phyloP scores from a whole-genome alignment of 306 rosid genomes.

The Lathyrus sativus region DNA sequence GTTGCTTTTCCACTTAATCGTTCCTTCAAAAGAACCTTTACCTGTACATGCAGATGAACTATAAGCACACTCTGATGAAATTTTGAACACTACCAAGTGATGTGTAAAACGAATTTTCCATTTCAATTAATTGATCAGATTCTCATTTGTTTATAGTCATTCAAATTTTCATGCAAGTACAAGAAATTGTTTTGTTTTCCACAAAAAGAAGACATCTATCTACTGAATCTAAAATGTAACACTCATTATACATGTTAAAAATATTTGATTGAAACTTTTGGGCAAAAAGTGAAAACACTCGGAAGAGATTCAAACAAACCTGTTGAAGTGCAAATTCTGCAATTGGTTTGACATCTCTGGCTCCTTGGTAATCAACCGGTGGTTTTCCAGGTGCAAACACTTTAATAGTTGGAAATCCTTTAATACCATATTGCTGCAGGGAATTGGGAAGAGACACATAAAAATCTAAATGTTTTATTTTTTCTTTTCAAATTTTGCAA shows the following conservation, averaged over 20 bases:
- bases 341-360: constrained; percentile 87
- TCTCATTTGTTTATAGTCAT: constrained; percentile 10
- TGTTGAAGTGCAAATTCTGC: constrained; percentile 88
- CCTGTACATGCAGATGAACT: constrained; percentile 49
- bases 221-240: neutral
- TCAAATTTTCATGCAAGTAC: neutral
- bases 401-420: constrained; percentile 92
- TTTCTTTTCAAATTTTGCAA: neutral
- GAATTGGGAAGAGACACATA: constrained; percentile 29
- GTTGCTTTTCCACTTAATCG: constrained; percentile 84
- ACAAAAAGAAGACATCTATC: constrained; percentile 25
- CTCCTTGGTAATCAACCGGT: constrained; percentile 92
- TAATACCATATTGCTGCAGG: constrained; percentile 82
- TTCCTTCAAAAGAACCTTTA: constrained; percentile 81
- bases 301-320: constrained; percentile 51
- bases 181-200: constrained; percentile 20
- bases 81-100: neutral
- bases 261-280: constrained; percentile 12
- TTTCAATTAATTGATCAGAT: constrained; percentile 15
- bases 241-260: constrained; percentile 23
- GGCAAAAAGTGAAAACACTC: neutral
- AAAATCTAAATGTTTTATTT: constrained; percentile 10
- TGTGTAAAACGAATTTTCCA: neutral
- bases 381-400: constrained; percentile 88
- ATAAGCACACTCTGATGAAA: constrained; percentile 20